These are phyloP conservation scores for Millerozyma acaciae DNA, from an alignment of 805 yeast genomes.

Conservation along the genomic window DNA sequence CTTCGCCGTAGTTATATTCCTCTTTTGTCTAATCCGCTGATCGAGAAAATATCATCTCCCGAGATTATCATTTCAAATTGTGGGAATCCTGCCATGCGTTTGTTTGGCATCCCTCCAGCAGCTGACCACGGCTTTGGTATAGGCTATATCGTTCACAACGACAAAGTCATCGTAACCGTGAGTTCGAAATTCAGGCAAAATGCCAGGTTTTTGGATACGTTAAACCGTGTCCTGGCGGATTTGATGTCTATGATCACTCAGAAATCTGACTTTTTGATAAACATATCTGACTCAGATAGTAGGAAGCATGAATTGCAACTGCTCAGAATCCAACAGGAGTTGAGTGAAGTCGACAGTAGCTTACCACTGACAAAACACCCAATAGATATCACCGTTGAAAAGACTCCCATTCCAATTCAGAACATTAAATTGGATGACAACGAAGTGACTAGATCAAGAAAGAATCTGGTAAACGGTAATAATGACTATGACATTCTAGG, in stretches of 20 bases:
- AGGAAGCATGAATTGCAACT: conserved; percentile 31
- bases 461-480: conserved; percentile 1
- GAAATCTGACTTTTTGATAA: conserved; percentile 28
- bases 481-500: conserved; percentile 48
- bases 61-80: conserved; percentile 69
- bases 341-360: conserved; percentile 23
- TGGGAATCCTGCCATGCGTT: conserved; percentile 83
- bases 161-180: conserved; percentile 74
- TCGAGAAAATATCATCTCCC: conserved; percentile 33
- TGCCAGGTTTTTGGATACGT: conserved; percentile 65
- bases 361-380: conserved; percentile 22
- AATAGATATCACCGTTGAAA: conserved; percentile 18
- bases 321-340: conserved; percentile 32
- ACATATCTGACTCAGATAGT: conserved; percentile 27
- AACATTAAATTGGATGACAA: conserved; percentile 7
- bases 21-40: conserved; percentile 28
- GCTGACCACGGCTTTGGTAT: conserved; percentile 89
- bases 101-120: conserved; percentile 92
- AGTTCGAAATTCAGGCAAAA: conserved; percentile 90
- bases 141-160: conserved; percentile 81
- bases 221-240: conserved; percentile 58
- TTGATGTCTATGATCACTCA: conserved; percentile 48
- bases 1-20: conserved; percentile 19
- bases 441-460: background rate
- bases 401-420: conserved; percentile 14